phyloP scores from a whole-genome alignment of 1,284 basidiomycete genomes.

The Sporisorium graminicola region DNA sequence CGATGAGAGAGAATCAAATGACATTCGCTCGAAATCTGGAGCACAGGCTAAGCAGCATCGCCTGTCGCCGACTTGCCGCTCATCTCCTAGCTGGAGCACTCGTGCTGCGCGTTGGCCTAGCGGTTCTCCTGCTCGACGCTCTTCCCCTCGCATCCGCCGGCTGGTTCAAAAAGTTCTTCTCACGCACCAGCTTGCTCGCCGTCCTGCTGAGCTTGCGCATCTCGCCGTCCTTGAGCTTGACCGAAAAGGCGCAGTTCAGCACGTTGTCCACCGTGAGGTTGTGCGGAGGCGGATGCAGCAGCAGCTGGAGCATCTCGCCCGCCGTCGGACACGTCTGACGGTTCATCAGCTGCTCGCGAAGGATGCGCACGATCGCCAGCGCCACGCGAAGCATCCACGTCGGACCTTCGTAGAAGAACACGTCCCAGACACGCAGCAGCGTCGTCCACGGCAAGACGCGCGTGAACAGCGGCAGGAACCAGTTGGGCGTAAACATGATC shows the following conservation, averaged over 20 bases:
- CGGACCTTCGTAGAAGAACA: slow-evolving; percentile 81
- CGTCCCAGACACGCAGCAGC: slow-evolving; percentile 84
- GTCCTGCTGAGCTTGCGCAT: slow-evolving; percentile 76
- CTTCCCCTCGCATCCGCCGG: slow-evolving; percentile 38
- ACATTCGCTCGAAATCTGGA: no score
- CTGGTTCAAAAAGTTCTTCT: slow-evolving; percentile 42
- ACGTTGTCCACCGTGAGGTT: slow-evolving; percentile 72
- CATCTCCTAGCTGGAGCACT: slow-evolving; percentile 36
- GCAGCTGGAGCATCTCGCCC: slow-evolving; percentile 74
- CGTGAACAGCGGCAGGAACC: slow-evolving; percentile 76
- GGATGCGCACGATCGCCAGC: slow-evolving; percentile 78
- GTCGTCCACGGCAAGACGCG: slow-evolving; percentile 82
- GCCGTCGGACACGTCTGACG: slow-evolving; percentile 72
- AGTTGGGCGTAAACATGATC: slow-evolving; percentile 65
- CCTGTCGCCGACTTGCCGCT: no score
- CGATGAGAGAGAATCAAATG: no score
- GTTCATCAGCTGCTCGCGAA: slow-evolving; percentile 74
- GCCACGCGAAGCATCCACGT: slow-evolving; percentile 84
- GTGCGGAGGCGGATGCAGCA: slow-evolving; percentile 73
- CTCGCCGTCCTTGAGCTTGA: slow-evolving; percentile 86
- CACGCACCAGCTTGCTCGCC: slow-evolving; percentile 60
- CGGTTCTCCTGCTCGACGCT: neutral
- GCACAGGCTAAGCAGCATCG: no score
- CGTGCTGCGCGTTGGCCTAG: slow-evolving; percentile 23
- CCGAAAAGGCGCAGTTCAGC: slow-evolving; percentile 75